These are phyloP conservation scores for Truncatella angustata DNA, from an alignment of 2,329 filamentous ascomycete species.

Conservation along the genomic window DNA sequence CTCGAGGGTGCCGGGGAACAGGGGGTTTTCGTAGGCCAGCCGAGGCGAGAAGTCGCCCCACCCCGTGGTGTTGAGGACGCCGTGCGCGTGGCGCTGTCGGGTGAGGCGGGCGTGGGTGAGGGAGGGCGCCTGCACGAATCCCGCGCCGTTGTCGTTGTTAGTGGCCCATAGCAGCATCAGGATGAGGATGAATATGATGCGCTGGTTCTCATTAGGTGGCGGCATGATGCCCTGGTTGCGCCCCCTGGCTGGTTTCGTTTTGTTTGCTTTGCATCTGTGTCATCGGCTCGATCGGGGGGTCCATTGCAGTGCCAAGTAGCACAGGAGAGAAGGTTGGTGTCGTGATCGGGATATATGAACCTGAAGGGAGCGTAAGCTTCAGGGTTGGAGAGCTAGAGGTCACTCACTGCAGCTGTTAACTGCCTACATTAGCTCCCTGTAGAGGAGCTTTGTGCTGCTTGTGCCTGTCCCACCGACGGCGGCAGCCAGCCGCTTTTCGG, in stretches of 20 bases:
- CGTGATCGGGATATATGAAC: too few relatives aligned
- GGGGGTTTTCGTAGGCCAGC: slow-evolving; percentile 20
- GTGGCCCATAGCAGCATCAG: slow-evolving; percentile 44
- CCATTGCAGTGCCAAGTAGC: too few relatives aligned
- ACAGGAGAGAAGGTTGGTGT: too few relatives aligned
- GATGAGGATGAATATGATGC: slow-evolving; percentile 42
- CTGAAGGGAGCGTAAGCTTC: too few relatives aligned
- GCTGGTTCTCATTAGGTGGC: slow-evolving; percentile 43
- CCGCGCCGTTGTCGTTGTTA: slow-evolving; percentile 37
- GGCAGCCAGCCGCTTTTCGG: neutral
- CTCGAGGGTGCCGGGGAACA: slow-evolving; percentile 24
- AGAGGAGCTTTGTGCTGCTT: too few relatives aligned
- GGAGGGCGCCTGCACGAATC: slow-evolving; percentile 41
- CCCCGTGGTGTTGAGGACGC: slow-evolving; percentile 51
- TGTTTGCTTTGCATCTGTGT: neutral
- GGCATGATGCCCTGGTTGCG: too few relatives aligned
- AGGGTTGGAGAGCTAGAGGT: neutral
- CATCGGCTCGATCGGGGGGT: too few relatives aligned
- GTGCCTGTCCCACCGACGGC: too few relatives aligned
- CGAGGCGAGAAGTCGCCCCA: slow-evolving; percentile 61
- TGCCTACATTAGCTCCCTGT: neutral
- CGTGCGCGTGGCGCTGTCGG: slow-evolving; percentile 51
- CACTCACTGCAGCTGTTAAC: neutral
- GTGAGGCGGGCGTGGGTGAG: slow-evolving; percentile 44
- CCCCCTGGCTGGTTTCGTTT: too few relatives aligned